Evolutionary conservation across 352 stramenopile genomes (phyloP).

Genomic region (Stramenopiles sp.): DNA sequence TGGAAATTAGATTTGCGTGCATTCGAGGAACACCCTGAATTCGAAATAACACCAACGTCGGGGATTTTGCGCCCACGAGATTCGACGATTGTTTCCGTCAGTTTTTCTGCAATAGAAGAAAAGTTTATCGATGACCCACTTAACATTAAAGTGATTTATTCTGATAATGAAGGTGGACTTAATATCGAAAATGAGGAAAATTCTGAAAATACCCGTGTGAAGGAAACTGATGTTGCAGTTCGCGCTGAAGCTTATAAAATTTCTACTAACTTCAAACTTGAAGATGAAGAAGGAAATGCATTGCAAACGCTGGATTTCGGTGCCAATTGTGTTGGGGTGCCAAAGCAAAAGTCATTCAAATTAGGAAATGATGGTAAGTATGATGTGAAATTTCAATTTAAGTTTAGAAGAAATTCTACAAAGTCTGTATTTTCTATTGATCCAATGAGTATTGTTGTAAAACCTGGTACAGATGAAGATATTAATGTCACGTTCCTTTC

Average conservation of each 20-base stretch:
- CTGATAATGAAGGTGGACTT: too few relatives aligned
- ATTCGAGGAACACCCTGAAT: conserved; percentile 20
- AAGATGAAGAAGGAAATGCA: too few relatives aligned
- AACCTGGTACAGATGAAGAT: neutral
- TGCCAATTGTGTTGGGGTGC: conserved; percentile 48
- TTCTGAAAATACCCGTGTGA: too few relatives aligned
- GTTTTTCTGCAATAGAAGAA: too few relatives aligned
- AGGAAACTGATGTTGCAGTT: too few relatives aligned
- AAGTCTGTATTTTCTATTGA: neutral
- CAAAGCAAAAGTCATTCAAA: conserved; percentile 29
- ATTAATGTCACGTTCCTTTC: neutral
- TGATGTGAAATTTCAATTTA: conserved; percentile 40
- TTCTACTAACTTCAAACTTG: too few relatives aligned
- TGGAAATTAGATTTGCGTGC: conserved; percentile 37
- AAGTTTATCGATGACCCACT: too few relatives aligned
- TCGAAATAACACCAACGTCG: conserved; percentile 19
- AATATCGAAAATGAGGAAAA: too few relatives aligned
- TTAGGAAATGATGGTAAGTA: conserved; percentile 65
- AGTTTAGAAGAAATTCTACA: conserved; percentile 20
- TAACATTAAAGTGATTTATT: too few relatives aligned
- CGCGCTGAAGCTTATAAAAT: too few relatives aligned
- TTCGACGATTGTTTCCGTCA: neutral
- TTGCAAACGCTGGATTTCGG: conserved; percentile 64
- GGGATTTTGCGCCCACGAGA: conserved; percentile 4
- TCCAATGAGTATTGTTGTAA: neutral